Base-by-base conservation (phyloP, 192 early-diverging fungal genomes). In the Linderina pennispora region DNA sequence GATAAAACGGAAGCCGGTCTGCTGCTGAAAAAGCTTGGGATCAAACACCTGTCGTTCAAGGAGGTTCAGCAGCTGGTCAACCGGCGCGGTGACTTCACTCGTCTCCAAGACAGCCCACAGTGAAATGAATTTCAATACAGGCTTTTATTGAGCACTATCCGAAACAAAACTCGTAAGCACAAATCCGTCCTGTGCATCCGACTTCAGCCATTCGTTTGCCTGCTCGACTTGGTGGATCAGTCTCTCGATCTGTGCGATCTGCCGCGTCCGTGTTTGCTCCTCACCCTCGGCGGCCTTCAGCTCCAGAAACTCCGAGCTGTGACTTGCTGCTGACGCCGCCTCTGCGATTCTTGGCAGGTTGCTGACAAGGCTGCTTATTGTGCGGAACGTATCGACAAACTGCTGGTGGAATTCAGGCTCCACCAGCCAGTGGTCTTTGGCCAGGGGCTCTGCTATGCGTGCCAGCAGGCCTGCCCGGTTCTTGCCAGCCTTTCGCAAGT, bases 371-470 rank as follows among this genome's bases (percentile, higher is more conserved):
- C 20, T 42, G 31, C 50, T 43, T 54, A 69, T 69, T 24, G 21
- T 34, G 11, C 38, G 53, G 41, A 69, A 37, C n/a, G 43, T 47
- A 43, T 53, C 47, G 21, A 69, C 54, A 49, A 69, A 57, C 15
- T 45, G 58, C 43, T 69, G 40, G 40, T 69, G 65, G 39, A 40
- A 53, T 22, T 22, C 45, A 1, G 65, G 25, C 28, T 62, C 58
- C 17, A 69, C 54, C 41, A 62, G 23, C 65, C 65, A 69, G 43
- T 69, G 65, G 18, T 69, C 65, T 11, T 62, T 54, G 0, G 65
- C 58, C 45, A 69, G 43, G 2, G 65, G 65, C 22, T 69, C 53
- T 14, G 54, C 41, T 9, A 69, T 35, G 16, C 54, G 53, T 3
- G 54, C 50, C 9, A 69, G 45, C 7, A 69, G 43, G n/a, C 36